Base-by-base conservation (phyloP, 1,284 basidiomycete genomes). In the Pseudomicrostroma phylloplanum region DNA sequence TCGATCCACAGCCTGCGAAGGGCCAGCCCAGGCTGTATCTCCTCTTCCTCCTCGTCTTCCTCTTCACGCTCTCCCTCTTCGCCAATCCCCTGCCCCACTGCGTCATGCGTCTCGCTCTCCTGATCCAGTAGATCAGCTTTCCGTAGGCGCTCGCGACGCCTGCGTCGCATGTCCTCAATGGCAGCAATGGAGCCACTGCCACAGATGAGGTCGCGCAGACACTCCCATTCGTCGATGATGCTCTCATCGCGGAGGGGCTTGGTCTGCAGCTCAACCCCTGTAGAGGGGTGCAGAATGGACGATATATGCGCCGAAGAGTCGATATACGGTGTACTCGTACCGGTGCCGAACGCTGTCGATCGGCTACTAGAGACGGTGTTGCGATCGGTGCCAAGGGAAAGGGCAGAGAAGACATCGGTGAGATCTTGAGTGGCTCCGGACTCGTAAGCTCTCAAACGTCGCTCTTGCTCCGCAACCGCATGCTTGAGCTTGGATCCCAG, bases 141-240 rank as follows among this genome's bases (percentile, higher is more conserved):
- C 6, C 43, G 43, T 21, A 48, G 15, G 17, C 43, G 43, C 43
- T 48, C 21, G 6, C 43, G 15, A 48, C 21, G 15, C 17, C 43
- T 17, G 17, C 43, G 15, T 17, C 43, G 43, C 43, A 48, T 48
- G 15, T 17, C 15, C 12, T 48, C 43, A 4, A 48, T 17, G 43
- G 21, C 17, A 17, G 43, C 43, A 48, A 21, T 48, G 17, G 43
- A 48, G 15, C 43, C 17, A 54, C 51, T 26, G 51, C 21, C 21
- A 42, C 59, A 61, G 56, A 76, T 65, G 13, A 74, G 56, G 57
- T 77, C 74, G 17, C 74, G 57, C 30, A 77, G 55, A 0, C 71
- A 73, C 9, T 77, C 74, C 74, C 74, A 77, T 42, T 73, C 72
- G 26, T 74, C 70, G 25, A 72, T 19, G 25, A 71, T 64, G 1